Base-by-base conservation (phyloP, 768 basidiomycete genomes). In the Mrakia gelida region DNA sequence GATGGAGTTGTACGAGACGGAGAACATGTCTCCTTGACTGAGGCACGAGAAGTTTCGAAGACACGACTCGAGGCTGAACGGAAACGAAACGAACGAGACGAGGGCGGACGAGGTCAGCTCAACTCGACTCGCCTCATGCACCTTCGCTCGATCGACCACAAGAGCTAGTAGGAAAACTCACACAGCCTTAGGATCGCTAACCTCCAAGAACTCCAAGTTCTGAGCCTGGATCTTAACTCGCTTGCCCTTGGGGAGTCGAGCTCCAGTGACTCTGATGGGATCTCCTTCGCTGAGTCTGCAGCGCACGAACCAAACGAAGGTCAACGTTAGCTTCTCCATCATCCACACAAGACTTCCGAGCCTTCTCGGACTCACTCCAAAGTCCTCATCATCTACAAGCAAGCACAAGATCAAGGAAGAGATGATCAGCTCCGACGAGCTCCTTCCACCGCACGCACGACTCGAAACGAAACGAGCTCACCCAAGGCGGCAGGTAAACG, bases 181-280 rank as follows among this genome's bases (percentile, higher is more conserved):
- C 94, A 98, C 95, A 62, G 96, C 95, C 86, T 96, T 98, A 15
- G 92, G 94, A 85, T 99, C 97, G 30, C 94, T 95, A 52, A 99
- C 91, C 83, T 99, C 94, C 62, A 98, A 87, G 86, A 99, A 99
- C 84, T 95, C 92, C 9, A 92, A 91, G 1, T 91, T 90, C 83
- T 99, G 97, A 9, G 97, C 92, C 85, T 99, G 97, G 67, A 99
- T 87, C 85, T 99, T 99, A 83, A 99, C 92, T 73, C 95, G 87
- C 85, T 95, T 94, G 80, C 96, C 97, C 85, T 98, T 98, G 0
- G 90, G 90, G 23, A 98, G 88, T 79, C 92, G 90, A 2, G 92
- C 88, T 11, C 96, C 95, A 8, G 92, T 95, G 73, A 98, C 91
- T 63, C 95, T 91, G 79, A 99, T 92, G 16, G 94, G 90, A 86